A percentile compares a stretch with the other conserved stretches of the same genome.
Evolutionary conservation across 2,329 filamentous ascomycete species (phyloP).

Genomic region (Colletotrichum sojae): DNA sequence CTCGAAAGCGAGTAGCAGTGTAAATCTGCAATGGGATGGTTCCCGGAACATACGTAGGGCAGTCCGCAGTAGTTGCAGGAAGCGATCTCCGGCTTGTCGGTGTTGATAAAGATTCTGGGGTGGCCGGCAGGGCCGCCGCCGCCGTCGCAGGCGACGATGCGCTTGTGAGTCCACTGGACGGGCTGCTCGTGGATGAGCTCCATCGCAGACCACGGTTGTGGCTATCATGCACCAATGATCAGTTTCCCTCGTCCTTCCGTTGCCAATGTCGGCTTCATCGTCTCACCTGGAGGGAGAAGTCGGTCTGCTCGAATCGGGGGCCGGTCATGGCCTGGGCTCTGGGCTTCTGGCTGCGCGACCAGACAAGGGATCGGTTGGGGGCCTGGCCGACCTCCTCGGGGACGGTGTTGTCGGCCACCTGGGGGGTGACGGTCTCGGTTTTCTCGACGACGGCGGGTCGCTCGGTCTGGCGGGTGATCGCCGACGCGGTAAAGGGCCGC

Average conservation of each 20-base stretch:
- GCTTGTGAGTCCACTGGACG: constrained; percentile 89
- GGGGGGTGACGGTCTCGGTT: constrained; percentile 57
- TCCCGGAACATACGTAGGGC: constrained; percentile 80
- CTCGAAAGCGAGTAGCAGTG: constrained; percentile 65
- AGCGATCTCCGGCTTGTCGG: constrained; percentile 95
- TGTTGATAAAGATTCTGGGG: constrained; percentile 96
- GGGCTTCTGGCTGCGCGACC: constrained; percentile 89
- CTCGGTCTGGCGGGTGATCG: constrained; percentile 49
- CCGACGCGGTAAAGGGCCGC: constrained; percentile 64
- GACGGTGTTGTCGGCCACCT: constrained; percentile 58
- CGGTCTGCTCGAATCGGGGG: constrained; percentile 96
- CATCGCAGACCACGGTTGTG: constrained; percentile 90
- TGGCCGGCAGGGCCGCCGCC: constrained; percentile 92
- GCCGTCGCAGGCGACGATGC: constrained; percentile 89
- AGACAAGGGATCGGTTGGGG: constrained; percentile 85
- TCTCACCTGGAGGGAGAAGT: constrained; percentile 90
- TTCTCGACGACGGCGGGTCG: constrained; percentile 58
- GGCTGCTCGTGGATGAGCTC: constrained; percentile 97
- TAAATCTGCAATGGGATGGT: neutral
- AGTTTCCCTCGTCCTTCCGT: neutral
- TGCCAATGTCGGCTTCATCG: constrained; percentile 6
- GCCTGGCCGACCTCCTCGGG: constrained; percentile 77
- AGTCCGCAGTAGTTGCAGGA: constrained; percentile 93
- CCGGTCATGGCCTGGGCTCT: constrained; percentile 90
- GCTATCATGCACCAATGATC: constrained; percentile 67